These are phyloP conservation scores for Detonula confervacea DNA, from an alignment of 352 stramenopile species.

Conservation along the genomic window DNA sequence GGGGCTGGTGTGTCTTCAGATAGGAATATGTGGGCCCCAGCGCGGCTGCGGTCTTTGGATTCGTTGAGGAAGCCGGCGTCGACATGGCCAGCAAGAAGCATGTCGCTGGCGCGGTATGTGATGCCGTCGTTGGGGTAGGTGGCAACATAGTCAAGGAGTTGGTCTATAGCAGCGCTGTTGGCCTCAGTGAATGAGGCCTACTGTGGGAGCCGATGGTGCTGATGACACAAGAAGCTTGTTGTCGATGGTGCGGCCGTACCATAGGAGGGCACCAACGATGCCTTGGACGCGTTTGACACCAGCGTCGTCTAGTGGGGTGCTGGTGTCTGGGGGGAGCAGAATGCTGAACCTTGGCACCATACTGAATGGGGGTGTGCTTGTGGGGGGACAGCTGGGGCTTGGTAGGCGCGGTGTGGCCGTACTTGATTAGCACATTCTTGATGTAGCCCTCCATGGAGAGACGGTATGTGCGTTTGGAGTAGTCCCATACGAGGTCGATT, in stretches of 20 bases:
- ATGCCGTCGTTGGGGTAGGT: slow-evolving; percentile 52
- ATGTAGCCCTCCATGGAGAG: slow-evolving; percentile 48
- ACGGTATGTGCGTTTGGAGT: slow-evolving; percentile 24
- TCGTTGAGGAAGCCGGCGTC: slow-evolving; percentile 48
- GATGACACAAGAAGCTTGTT: slow-evolving; percentile 42
- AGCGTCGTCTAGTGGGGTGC: neutral
- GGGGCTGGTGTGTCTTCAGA: neutral
- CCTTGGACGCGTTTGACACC: slow-evolving; percentile 29
- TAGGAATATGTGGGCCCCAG: slow-evolving; percentile 45
- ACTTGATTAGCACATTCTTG: slow-evolving; percentile 10
- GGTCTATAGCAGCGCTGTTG: slow-evolving; percentile 10
- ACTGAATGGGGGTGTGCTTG: slow-evolving; percentile 4
- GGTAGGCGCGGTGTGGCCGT: neutral
- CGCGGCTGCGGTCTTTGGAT: slow-evolving; percentile 18
- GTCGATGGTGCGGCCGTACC: slow-evolving; percentile 38
- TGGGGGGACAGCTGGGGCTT: slow-evolving; percentile 15
- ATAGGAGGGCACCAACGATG: slow-evolving; percentile 46
- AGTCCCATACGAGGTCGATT: slow-evolving; percentile 59
- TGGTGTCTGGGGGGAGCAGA: neutral
- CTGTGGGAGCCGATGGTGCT: slow-evolving; percentile 5
- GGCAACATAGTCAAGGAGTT: slow-evolving; percentile 31
- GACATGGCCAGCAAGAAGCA: slow-evolving; percentile 37
- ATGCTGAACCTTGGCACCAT: slow-evolving; percentile 19
- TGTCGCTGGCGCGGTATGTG: slow-evolving; percentile 35
- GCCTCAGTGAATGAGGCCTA: slow-evolving; percentile 31